A percentile compares a stretch with the other conserved stretches of the same genome.
Evolutionary conservation across 2,329 filamentous ascomycete species (phyloP).

Genomic region (Cylindrodendrum hubeiense): DNA sequence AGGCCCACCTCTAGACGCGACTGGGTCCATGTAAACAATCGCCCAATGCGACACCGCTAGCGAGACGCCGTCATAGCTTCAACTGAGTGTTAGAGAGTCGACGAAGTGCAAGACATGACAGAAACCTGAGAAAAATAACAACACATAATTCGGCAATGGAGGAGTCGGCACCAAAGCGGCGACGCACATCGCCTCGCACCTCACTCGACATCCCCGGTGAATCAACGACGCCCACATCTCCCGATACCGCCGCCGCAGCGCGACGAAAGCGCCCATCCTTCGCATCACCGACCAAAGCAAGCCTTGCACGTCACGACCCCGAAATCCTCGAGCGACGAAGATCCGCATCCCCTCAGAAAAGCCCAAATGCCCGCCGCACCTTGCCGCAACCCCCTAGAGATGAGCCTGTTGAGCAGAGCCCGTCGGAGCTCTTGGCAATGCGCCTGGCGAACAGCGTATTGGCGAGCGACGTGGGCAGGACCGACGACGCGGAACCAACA

Average conservation of each 20-base stretch:
- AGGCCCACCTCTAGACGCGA: constrained; percentile 43
- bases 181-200: constrained; percentile 69
- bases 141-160: constrained; percentile 52
- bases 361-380: constrained; percentile 26
- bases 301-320: constrained; percentile 71
- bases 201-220: constrained; percentile 39
- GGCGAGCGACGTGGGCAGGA: constrained; percentile 39
- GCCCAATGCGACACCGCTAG: constrained; percentile 37
- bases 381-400: constrained; percentile 31
- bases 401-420: constrained; percentile 39
- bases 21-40: constrained; percentile 42
- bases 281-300: constrained; percentile 76
- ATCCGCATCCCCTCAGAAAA: constrained; percentile 52
- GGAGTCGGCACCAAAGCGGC: constrained; percentile 72
- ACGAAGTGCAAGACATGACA: constrained; percentile 25
- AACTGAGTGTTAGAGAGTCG: background rate
- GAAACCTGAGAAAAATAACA: background rate
- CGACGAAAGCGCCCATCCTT: constrained; percentile 65
- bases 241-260: constrained; percentile 48
- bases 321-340: constrained; percentile 64
- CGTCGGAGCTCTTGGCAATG: constrained; percentile 45
- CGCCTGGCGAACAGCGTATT: constrained; percentile 45
- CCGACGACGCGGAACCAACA: constrained; percentile 33
- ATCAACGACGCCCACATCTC: constrained; percentile 49
- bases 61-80: constrained; percentile 11